Conservation (phyloP, 257 asterid genomes). For the Capsicum pubescens region DNA sequence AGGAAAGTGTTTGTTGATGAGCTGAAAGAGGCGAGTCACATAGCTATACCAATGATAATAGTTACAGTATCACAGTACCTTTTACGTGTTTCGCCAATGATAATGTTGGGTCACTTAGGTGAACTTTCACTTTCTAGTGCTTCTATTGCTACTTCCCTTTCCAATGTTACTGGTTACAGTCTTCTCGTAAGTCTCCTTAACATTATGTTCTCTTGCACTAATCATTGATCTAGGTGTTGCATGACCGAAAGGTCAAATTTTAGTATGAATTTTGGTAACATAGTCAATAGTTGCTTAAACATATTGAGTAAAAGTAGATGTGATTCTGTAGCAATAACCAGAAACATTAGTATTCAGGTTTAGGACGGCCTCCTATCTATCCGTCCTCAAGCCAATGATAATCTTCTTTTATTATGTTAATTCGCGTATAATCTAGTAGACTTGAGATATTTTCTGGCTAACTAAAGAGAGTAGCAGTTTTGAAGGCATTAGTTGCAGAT, state of each 20-base stretch:
- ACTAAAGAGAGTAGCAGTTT: background rate
- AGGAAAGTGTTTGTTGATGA: slow-evolving; percentile 44
- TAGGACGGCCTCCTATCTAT: background rate
- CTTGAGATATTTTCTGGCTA: background rate
- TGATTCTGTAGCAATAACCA: background rate
- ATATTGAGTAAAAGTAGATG: background rate
- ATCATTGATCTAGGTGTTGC: background rate
- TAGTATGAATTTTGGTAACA: background rate
- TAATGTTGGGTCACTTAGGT: slow-evolving; percentile 65
- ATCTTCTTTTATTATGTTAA: background rate
- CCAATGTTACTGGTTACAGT: slow-evolving; percentile 64
- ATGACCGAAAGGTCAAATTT: too few species aligned
- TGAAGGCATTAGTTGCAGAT: background rate
- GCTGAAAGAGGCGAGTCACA: slow-evolving; percentile 50
- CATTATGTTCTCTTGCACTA: background rate
- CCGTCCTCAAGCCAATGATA: background rate
- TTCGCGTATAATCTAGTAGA: background rate
- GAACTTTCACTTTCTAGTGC: slow-evolving; percentile 61
- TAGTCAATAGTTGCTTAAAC: background rate
- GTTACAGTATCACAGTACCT: slow-evolving; percentile 64
- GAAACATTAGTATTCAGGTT: background rate
- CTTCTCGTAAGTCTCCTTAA: slow-evolving; percentile 40
- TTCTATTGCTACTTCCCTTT: slow-evolving; percentile 63
- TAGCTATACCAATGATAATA: slow-evolving; percentile 76
- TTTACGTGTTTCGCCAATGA: slow-evolving; percentile 53